Evolutionary conservation across 1,139 yeast genomes (phyloP).

Genomic region (Magnusiomyces paraingens): DNA sequence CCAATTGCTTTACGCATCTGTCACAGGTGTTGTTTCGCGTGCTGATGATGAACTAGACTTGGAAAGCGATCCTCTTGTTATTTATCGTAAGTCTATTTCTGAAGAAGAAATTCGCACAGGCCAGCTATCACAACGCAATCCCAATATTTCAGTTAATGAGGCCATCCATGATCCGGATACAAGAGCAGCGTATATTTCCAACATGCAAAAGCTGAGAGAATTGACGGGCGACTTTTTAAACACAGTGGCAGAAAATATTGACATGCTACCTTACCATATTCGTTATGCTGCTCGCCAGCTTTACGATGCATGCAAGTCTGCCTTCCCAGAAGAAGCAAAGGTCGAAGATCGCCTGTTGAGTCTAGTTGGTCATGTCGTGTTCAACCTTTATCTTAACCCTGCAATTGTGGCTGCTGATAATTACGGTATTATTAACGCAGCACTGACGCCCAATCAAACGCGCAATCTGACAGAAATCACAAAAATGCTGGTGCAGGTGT

Average conservation of each 20-base stretch:
- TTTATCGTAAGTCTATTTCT: slow-evolving; percentile 43
- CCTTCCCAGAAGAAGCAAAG: slow-evolving; percentile 37
- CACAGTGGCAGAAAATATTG: slow-evolving; percentile 40
- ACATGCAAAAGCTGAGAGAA: slow-evolving; percentile 71
- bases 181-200: slow-evolving; percentile 58
- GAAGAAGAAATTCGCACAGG: slow-evolving; percentile 43
- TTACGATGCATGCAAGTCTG: slow-evolving; percentile 34
- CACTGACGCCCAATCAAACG: slow-evolving; percentile 35
- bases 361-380: slow-evolving; percentile 62
- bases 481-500: slow-evolving; percentile 58
- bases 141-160: slow-evolving; percentile 47
- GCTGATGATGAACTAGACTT: slow-evolving; percentile 48
- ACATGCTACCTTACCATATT: slow-evolving; percentile 56
- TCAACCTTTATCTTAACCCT: slow-evolving; percentile 58
- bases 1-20: slow-evolving; percentile 48
- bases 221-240: slow-evolving; percentile 52
- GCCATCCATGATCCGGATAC: slow-evolving; percentile 79
- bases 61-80: slow-evolving; percentile 74
- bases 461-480: slow-evolving; percentile 55
- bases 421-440: slow-evolving; percentile 45
- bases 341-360: slow-evolving; percentile 45
- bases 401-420: slow-evolving; percentile 64
- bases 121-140: slow-evolving; percentile 39
- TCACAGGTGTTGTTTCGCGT: slow-evolving; percentile 45
- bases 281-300: slow-evolving; percentile 43